phyloP scores from a whole-genome alignment of 495 filamentous ascomycete genomes.

The Xylaria nigripes region DNA sequence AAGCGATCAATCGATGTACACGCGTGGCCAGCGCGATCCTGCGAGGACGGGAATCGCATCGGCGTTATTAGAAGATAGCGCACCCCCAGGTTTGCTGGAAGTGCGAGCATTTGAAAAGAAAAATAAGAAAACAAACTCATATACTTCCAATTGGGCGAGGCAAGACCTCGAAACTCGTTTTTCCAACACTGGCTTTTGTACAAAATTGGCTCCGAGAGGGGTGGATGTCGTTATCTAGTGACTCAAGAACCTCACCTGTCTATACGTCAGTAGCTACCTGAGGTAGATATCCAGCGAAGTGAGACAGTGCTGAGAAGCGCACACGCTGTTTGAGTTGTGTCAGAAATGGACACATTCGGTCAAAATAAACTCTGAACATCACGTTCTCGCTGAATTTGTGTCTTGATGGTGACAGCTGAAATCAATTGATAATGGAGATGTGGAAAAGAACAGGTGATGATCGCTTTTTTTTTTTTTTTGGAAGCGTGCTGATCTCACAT shows the following conservation, averaged over 20 bases:
- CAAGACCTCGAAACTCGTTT: background rate
- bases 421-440: too few relatives aligned
- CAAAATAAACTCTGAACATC: too few relatives aligned
- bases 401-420: too few relatives aligned
- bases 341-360: too few relatives aligned
- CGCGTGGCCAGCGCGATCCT: background rate
- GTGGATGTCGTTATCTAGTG: conserved; percentile 6
- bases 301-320: too few relatives aligned
- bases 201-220: conserved; percentile 2
- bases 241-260: background rate
- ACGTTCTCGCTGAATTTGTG: too few relatives aligned
- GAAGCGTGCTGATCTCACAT: too few relatives aligned
- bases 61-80: background rate
- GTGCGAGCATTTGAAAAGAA: conserved; percentile 2
- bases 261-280: background rate
- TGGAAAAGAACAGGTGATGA: too few relatives aligned
- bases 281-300: background rate
- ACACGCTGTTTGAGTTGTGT: too few relatives aligned
- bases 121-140: background rate
- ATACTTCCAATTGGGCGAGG: background rate
- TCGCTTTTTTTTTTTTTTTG: too few relatives aligned
- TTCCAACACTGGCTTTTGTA: conserved; percentile 4
- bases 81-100: background rate
- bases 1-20: conserved; percentile 1
- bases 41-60: conserved; percentile 1